Evolutionary conservation across 495 filamentous ascomycete genomes (phyloP), one percentile per base, ranked within the genome.

Genomic region (Tuber melanosporum): DNA sequence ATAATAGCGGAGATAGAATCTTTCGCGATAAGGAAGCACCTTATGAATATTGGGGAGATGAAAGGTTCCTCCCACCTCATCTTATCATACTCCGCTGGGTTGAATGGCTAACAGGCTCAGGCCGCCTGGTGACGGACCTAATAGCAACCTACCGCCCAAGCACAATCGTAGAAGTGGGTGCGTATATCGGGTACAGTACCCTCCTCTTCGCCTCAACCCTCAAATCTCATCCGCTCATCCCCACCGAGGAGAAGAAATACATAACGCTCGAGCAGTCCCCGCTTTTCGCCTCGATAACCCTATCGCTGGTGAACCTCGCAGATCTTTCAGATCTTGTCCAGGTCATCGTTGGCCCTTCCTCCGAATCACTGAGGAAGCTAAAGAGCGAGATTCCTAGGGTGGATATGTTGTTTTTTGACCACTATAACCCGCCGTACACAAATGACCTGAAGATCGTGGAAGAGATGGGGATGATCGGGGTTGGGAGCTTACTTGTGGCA

Each of bases 171-270:
- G 93, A 96, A 83, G 88, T 95, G 6, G 93, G 93, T 62, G 91
- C 91, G 71, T 96, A 94, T 84, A 86, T 94, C 45, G 93, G 93
- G 69, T 95, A 94, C 85, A 93, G 91, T 0, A 89, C 90, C 66
- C 89, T 94, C 72, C 85, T 92, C 9, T 93, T 93, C 79, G 91
- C 88, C 44, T 87, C 89, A 19, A 89, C 90, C 4, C 83, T 92
- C 36, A 19, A 76, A 79, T 20, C 71, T 32, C 3, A 93, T 92
- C 82, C 89, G 45, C 45, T 47, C 17, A 47, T 47, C 17, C 45
- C 45, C 45, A 47, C 45, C 17, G 45, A 15, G 45, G 45, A 46
- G 45, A 47, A 47, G 45, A 47, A 47, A 47, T 47, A 47, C 15
- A 47, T 87, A 79, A 91, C 89, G 81, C 85, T 94, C 0, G 92